These are phyloP conservation scores for Colletotrichum endophyticum DNA, from an alignment of 2,329 filamentous ascomycete genomes.

Conservation along the genomic window DNA sequence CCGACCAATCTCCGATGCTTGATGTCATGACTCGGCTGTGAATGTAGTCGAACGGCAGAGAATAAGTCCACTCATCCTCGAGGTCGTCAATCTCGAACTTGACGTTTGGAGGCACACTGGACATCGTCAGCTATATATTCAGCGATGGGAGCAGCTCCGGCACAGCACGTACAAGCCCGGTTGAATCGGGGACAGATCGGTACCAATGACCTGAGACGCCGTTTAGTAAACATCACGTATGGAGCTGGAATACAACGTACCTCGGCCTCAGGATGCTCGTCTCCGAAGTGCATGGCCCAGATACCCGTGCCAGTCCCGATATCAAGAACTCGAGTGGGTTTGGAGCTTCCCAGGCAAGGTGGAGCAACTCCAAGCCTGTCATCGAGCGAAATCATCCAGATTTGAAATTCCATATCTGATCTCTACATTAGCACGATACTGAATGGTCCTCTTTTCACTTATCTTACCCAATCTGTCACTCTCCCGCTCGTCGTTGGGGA, in stretches of 20 bases:
- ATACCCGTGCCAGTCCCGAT: not conserved
- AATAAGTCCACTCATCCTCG: not conserved
- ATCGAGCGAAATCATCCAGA: not conserved
- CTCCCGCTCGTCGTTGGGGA: not conserved
- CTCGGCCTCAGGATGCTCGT: not conserved
- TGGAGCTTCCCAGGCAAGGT: not conserved
- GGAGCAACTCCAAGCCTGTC: not conserved
- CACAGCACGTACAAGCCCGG: not conserved
- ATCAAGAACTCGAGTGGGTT: not conserved
- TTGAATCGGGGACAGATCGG: not conserved
- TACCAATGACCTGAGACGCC: not conserved
- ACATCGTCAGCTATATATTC: accelerated
- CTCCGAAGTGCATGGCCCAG: not conserved
- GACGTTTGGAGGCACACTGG: not conserved
- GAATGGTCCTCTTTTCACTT: not conserved
- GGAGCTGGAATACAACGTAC: not conserved
- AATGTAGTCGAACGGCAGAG: not conserved
- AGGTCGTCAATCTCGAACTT: not conserved
- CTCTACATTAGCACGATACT: not conserved
- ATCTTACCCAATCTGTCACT: not conserved
- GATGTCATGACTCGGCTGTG: not conserved
- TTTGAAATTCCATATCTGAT: not conserved
- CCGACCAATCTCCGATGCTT: not conserved
- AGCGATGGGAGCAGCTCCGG: not conserved
- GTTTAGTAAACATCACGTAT: not conserved